Percentiles rank a stretch among this genome's conserved stretches.
Evolutionary conservation across 345 rosid species (phyloP).

Genomic region (Gossypioides kirkii): DNA sequence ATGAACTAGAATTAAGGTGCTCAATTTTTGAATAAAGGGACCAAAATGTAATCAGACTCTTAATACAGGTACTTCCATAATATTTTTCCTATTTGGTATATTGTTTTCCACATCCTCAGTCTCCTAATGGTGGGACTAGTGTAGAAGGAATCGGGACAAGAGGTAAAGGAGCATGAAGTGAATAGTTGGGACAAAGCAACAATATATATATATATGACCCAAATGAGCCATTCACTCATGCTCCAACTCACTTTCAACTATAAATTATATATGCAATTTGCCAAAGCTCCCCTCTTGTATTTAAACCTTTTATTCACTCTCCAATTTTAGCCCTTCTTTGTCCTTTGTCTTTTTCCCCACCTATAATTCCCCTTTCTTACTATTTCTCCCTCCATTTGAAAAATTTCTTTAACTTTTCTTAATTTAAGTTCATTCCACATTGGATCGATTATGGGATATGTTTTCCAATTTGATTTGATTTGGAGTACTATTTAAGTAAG

Average conservation of each 20-base stretch:
- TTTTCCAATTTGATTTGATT: no score
- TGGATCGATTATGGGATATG: no score
- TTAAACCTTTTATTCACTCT: background rate
- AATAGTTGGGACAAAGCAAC: background rate
- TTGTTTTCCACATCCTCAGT: no score
- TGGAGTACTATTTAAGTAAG: no score
- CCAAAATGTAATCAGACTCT: no score
- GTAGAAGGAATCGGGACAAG: background rate
- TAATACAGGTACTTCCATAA: rapidly evolving
- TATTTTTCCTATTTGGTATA: no score
- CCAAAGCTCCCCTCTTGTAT: background rate
- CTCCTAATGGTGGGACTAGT: no score
- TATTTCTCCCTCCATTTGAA: no score
- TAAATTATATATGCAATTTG: background rate
- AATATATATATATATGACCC: background rate
- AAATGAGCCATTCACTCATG: background rate
- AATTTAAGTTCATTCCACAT: no score
- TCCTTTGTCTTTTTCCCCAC: background rate
- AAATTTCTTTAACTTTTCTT: no score
- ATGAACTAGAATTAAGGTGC: no score
- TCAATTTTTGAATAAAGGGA: rapidly evolving
- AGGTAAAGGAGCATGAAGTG: background rate
- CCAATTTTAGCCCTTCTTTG: background rate
- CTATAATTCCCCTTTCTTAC: background rate
- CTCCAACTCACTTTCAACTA: constrained; percentile 10